A percentile compares a stretch with the other conserved stretches of the same genome.
These are phyloP conservation scores for Paramecium tetraurelia DNA, from an alignment of 73 alveolate genomes.

Conservation along the genomic window DNA sequence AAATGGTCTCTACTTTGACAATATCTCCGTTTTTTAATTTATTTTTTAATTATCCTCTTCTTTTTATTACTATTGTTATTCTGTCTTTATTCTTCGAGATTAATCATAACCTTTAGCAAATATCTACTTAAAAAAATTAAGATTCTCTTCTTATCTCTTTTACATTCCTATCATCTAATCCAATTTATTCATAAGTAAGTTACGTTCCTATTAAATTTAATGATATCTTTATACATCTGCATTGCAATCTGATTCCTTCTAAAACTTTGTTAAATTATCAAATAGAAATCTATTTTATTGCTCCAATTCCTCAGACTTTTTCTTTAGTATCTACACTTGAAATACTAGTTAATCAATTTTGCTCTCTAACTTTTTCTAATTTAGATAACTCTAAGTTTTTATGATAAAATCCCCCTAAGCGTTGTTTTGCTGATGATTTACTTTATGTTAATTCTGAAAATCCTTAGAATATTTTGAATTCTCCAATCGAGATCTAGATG, in stretches of 20 bases:
- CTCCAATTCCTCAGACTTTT: background rate
- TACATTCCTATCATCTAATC: conserved; percentile 5
- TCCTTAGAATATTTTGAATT: background rate
- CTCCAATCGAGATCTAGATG: background rate
- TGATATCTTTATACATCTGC: background rate
- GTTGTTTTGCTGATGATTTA: background rate
- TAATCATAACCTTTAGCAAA: background rate
- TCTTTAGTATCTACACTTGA: background rate
- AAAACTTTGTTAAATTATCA: background rate
- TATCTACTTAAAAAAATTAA: background rate
- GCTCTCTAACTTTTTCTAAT: background rate
- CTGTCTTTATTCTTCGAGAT: conserved; percentile 13
- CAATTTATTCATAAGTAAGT: background rate
- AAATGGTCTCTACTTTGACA: background rate
- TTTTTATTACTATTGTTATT: background rate
- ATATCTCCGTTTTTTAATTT: background rate
- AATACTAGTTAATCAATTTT: background rate
- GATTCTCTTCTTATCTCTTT: background rate
- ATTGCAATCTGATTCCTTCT: background rate
- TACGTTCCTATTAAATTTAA: background rate
- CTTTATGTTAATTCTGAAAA: background rate
- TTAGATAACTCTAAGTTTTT: background rate
- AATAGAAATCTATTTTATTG: background rate
- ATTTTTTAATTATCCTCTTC: background rate
- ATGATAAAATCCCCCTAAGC: background rate